Conservation (phyloP, 192 early-diverging fungal species). For the Coemansia erecta region DNA sequence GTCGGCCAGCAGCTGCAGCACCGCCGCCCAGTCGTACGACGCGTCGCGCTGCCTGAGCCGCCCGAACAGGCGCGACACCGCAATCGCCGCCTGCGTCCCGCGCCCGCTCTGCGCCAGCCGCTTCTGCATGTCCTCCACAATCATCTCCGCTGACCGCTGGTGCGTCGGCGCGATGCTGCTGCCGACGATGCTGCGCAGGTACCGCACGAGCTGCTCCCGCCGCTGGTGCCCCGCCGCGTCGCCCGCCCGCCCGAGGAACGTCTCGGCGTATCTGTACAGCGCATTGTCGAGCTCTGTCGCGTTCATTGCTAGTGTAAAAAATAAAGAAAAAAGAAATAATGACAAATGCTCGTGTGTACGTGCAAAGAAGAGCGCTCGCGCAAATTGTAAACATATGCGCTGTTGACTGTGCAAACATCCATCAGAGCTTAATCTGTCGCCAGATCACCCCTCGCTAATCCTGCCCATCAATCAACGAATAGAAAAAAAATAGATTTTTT, state of each 20-base stretch:
- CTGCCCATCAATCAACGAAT: too few relatives aligned
- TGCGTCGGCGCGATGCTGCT: slow-evolving; percentile 33
- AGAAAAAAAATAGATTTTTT: too few relatives aligned
- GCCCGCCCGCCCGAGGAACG: slow-evolving; percentile 30
- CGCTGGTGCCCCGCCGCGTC: slow-evolving; percentile 15
- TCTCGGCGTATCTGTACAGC: slow-evolving; percentile 40
- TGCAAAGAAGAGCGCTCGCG: too few relatives aligned
- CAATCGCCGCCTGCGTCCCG: slow-evolving; percentile 27
- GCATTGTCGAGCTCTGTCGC: slow-evolving; percentile 28
- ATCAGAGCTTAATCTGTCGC: too few relatives aligned
- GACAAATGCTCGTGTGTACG: neutral
- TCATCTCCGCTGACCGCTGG: slow-evolving; percentile 16
- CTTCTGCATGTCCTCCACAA: slow-evolving; percentile 44
- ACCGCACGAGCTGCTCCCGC: slow-evolving; percentile 22
- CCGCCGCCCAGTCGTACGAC: slow-evolving; percentile 44
- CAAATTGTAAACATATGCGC: too few relatives aligned
- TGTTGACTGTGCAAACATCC: too few relatives aligned
- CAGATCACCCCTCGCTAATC: too few relatives aligned
- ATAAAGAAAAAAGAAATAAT: too few relatives aligned
- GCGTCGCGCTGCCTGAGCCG: slow-evolving; percentile 32
- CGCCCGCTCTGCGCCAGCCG: slow-evolving; percentile 10
- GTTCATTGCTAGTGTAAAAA: slow-evolving; percentile 9
- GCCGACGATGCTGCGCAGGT: slow-evolving; percentile 37
- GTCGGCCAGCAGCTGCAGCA: slow-evolving; percentile 43
- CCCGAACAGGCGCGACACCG: slow-evolving; percentile 24